Evolutionary conservation across 1,139 yeast species (phyloP), one percentile per base, ranked within the genome.

Genomic region (Meyerozyma sp.): DNA sequence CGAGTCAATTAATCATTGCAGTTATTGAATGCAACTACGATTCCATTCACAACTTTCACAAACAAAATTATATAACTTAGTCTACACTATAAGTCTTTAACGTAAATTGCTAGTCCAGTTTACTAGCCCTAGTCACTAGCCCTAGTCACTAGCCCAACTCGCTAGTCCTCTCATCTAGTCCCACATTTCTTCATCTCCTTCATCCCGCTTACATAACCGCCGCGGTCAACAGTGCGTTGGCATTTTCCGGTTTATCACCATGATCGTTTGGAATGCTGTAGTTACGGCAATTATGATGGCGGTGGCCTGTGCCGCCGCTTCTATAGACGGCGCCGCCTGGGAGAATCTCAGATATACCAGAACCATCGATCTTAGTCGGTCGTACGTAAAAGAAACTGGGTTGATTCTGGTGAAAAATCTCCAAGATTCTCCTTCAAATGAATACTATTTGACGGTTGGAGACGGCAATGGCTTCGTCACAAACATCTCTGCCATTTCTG

Each of bases 311-410:
- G 23, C 43, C 9, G 37, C 44, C 29, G 25, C 42, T 11, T 43
- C 44, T 14, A 37, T 44, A 8, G 50, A 46, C 38, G 29, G 41
- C 23, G 11, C 35, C 8, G 42, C 42, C 16, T 79, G 84, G 84
- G 74, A 68, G 49, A 78, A 77, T 54, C 49, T 54, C 39, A 68
- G 70, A 36, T 75, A 73, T 53, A 56, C 63, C 25, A 68, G 85
- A 52, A 57, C 72, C 9, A 57, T 89, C 37, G 96, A 90, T 56
- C 71, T 90, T 44, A 60, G 78, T 29, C 79, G 79, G 52, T 68
- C 91, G 6, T 91, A 84, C 58, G 74, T 82, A 43, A 80, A 79
- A 52, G 95, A 87, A 59, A 68, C 79, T 11, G 67, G 76, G 43
- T 63, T 75, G 30, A 56, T 90, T 42, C 75, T 70, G 41, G 72